These are phyloP conservation scores for Tetrapisispora taiwanensis DNA, from an alignment of 805 yeast genomes.

Conservation along the genomic window DNA sequence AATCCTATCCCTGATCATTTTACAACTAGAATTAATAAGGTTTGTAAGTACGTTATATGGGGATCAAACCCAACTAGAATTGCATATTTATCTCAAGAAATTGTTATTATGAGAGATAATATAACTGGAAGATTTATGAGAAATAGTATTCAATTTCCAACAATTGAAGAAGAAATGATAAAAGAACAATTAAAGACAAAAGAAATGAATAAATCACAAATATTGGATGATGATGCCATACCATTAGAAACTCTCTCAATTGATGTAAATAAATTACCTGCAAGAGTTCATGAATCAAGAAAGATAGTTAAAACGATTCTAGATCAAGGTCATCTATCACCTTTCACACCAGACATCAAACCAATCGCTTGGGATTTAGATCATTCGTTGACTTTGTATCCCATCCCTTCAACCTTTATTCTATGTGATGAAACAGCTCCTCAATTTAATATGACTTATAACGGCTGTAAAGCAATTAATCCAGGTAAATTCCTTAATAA, in stretches of 20 bases:
- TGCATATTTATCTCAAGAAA: slow-evolving; percentile 74
- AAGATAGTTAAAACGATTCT: slow-evolving; percentile 69
- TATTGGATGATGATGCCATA: slow-evolving; percentile 15
- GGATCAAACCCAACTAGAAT: slow-evolving; percentile 73
- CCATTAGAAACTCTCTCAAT: slow-evolving; percentile 23
- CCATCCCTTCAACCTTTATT: slow-evolving; percentile 60
- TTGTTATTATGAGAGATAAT: slow-evolving; percentile 66
- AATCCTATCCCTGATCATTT: slow-evolving; percentile 61
- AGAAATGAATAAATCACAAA: slow-evolving; percentile 17
- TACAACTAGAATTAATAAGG: slow-evolving; percentile 53
- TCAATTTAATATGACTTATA: slow-evolving; percentile 62
- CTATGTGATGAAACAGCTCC: slow-evolving; percentile 67
- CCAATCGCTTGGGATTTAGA: slow-evolving; percentile 66
- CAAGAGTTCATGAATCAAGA: slow-evolving; percentile 49
- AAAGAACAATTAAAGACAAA: slow-evolving; percentile 10
- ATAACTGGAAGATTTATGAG: slow-evolving; percentile 59
- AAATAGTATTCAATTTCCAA: slow-evolving; percentile 50
- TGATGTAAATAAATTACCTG: slow-evolving; percentile 31
- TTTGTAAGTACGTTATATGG: slow-evolving; percentile 45
- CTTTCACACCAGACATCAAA: slow-evolving; percentile 51
- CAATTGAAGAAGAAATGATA: slow-evolving; percentile 20
- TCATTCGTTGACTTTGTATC: slow-evolving; percentile 57
- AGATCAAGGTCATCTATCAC: slow-evolving; percentile 83
- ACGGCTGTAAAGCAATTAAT: slow-evolving; percentile 73
- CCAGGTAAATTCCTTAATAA: slow-evolving; percentile 48